These are phyloP conservation scores for Obba rivulosa DNA, from an alignment of 768 basidiomycete genomes.

Conservation along the genomic window DNA sequence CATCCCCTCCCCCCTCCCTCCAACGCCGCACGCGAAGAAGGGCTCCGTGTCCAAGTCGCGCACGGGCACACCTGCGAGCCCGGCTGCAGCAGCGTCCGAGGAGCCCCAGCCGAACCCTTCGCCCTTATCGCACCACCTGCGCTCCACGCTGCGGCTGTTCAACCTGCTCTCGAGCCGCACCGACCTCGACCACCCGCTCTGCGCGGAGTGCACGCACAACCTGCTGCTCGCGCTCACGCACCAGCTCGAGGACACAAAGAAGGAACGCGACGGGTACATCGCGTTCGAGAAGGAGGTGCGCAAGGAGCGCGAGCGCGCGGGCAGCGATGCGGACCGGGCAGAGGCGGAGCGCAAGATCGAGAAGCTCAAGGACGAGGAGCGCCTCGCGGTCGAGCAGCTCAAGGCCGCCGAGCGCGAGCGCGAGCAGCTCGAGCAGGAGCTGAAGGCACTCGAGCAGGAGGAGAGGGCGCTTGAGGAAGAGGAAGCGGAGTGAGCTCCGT, in stretches of 20 bases:
- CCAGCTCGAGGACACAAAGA: constrained; percentile 85
- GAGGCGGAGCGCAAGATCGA: constrained; percentile 72
- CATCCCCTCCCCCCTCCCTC: constrained; percentile 53
- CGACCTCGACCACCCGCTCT: constrained; percentile 89
- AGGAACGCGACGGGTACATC: constrained; percentile 88
- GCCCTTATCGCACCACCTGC: constrained; percentile 72
- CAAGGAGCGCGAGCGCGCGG: constrained; percentile 74
- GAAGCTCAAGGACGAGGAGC: constrained; percentile 64
- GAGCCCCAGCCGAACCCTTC: constrained; percentile 59
- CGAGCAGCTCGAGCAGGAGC: constrained; percentile 67
- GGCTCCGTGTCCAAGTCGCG: constrained; percentile 33
- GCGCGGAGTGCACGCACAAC: constrained; percentile 88
- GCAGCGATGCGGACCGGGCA: constrained; percentile 52
- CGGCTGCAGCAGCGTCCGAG: constrained; percentile 27
- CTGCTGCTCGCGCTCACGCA: constrained; percentile 69
- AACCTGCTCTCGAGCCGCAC: constrained; percentile 72
- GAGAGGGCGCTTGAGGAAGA: constrained; percentile 77
- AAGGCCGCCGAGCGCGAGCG: constrained; percentile 73
- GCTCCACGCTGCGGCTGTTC: constrained; percentile 69
- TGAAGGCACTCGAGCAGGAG: constrained; percentile 65
- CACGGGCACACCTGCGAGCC: constrained; percentile 19
- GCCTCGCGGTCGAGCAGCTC: constrained; percentile 65
- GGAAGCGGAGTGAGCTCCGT: constrained; percentile 66
- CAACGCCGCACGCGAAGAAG: constrained; percentile 41
- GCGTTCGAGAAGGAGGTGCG: constrained; percentile 87